Conservation (phyloP, 257 asterid genomes). For the Solanum phureja region DNA sequence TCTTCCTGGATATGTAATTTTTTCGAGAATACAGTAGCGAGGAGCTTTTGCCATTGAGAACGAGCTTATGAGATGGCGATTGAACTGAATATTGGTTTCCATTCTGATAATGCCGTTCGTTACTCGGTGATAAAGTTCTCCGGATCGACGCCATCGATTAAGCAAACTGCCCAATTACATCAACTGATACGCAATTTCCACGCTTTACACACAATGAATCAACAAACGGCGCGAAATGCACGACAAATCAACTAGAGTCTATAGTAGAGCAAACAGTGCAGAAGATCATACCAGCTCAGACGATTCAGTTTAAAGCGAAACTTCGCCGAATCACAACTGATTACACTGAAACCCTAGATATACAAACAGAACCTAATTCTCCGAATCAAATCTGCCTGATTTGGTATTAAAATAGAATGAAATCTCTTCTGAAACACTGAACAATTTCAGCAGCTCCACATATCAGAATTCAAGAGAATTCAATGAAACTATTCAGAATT, state of each 20-base stretch:
- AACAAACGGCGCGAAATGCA: neutral
- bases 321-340: neutral
- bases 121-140: constrained; percentile 73
- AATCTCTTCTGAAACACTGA: neutral
- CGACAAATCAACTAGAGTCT: neutral
- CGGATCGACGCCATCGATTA: constrained; percentile 81
- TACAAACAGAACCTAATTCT: neutral
- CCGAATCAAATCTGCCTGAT: neutral
- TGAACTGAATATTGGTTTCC: constrained; percentile 34
- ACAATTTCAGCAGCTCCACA: neutral
- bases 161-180: neutral
- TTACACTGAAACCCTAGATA: neutral
- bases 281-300: neutral
- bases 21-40: constrained; percentile 49
- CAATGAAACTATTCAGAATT: neutral
- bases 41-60: constrained; percentile 36
- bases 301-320: neutral
- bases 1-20: constrained; percentile 41
- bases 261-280: neutral
- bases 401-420: neutral
- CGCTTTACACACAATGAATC: neutral
- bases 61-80: constrained; percentile 59
- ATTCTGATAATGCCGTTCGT: constrained; percentile 60
- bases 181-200: neutral
- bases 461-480: neutral